Conservation (phyloP, 2,329 filamentous ascomycete genomes). For the Didymella arachidicola region DNA sequence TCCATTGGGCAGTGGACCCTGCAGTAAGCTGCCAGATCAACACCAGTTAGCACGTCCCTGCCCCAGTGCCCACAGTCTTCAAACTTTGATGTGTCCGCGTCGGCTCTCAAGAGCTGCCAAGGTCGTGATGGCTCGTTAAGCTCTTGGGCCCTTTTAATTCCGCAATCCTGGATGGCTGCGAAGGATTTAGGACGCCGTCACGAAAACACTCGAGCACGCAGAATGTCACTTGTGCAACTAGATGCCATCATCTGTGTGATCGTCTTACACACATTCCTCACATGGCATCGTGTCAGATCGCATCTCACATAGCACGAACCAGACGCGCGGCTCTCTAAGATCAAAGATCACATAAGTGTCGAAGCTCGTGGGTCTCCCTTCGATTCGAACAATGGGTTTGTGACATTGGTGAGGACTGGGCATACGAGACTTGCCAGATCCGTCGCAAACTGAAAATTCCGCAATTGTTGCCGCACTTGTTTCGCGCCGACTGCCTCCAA, state of each 20-base stretch:
- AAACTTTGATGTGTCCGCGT: slow-evolving; percentile 9
- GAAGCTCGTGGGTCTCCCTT: slow-evolving; percentile 17
- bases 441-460: slow-evolving; percentile 10
- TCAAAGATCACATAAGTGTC: slow-evolving; percentile 16
- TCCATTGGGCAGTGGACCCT: slow-evolving; percentile 21
- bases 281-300: slow-evolving; percentile 23
- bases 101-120: slow-evolving; percentile 12
- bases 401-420: slow-evolving; percentile 11
- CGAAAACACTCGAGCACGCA: slow-evolving; percentile 23
- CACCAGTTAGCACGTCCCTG: slow-evolving; percentile 8
- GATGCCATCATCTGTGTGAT: slow-evolving; percentile 31
- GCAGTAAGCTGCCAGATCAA: slow-evolving; percentile 17
- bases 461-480: slow-evolving; percentile 11
- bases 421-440: slow-evolving; percentile 5
- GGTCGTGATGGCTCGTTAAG: slow-evolving; percentile 10
- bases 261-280: slow-evolving; percentile 32
- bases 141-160: slow-evolving; percentile 20
- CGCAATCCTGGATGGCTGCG: slow-evolving; percentile 15
- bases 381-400: slow-evolving; percentile 13
- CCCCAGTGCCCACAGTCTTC: slow-evolving; percentile 13
- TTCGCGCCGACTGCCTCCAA: slow-evolving; percentile 13
- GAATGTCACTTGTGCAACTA: slow-evolving; percentile 24
- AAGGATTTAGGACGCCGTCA: slow-evolving; percentile 9
- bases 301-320: slow-evolving; percentile 28
- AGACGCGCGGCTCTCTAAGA: slow-evolving; percentile 33